Evolutionary conservation across 108 stramenopile species (phyloP).

Genomic region (Seminavis robusta): DNA sequence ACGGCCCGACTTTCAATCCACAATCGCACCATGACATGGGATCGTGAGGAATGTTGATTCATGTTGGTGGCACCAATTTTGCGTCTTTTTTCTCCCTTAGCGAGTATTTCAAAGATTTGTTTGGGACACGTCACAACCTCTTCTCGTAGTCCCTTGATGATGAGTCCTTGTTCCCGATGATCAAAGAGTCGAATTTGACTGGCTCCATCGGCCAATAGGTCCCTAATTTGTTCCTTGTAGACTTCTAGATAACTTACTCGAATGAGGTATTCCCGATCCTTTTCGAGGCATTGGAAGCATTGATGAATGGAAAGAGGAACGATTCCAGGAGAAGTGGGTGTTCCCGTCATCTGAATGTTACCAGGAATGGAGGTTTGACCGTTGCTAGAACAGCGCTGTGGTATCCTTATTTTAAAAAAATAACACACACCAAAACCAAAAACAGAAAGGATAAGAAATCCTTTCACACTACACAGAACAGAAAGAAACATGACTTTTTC

Average conservation of each 20-base stretch:
- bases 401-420: too few relatives aligned
- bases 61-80: slow-evolving; percentile 88
- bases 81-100: slow-evolving; percentile 72
- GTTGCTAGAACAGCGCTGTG: slow-evolving; percentile 93
- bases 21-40: slow-evolving; percentile 88
- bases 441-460: too few relatives aligned
- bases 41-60: slow-evolving; percentile 85
- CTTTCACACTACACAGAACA: too few relatives aligned
- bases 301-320: slow-evolving; percentile 64
- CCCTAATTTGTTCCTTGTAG: slow-evolving; percentile 80
- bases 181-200: slow-evolving; percentile 68
- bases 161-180: slow-evolving; percentile 66
- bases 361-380: slow-evolving; percentile 91
- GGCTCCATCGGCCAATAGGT: slow-evolving; percentile 64
- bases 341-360: slow-evolving; percentile 93
- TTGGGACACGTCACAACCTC: slow-evolving; percentile 78
- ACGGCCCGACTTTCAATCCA: slow-evolving; percentile 76
- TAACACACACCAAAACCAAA: too few relatives aligned
- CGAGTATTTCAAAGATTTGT: slow-evolving; percentile 80
- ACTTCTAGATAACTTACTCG: slow-evolving; percentile 93
- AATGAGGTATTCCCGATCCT: slow-evolving; percentile 66
- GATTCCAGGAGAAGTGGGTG: slow-evolving; percentile 43
- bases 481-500: too few relatives aligned
- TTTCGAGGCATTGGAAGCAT: slow-evolving; percentile 41
- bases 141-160: slow-evolving; percentile 85